Evolutionary conservation across 2,329 filamentous ascomycete genomes (phyloP).

Genomic region (Scedosporium boydii): DNA sequence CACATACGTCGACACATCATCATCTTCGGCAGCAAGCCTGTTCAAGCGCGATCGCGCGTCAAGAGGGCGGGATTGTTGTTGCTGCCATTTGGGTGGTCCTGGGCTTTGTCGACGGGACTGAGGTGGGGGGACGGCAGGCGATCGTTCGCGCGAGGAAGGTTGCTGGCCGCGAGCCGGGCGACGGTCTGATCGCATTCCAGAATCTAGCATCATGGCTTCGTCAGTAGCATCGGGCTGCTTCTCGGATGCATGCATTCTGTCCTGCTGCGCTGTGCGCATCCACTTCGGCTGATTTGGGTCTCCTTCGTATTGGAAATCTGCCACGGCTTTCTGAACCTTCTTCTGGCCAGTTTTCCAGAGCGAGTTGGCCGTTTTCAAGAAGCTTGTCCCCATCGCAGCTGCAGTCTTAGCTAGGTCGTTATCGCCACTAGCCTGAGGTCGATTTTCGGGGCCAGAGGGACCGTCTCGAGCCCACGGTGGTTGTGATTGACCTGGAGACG

Average conservation of each 20-base stretch:
- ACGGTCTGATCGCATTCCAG: slow-evolving; percentile 24
- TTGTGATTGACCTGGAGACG: background rate
- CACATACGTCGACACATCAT: slow-evolving; percentile 74
- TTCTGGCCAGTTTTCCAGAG: slow-evolving; percentile 94
- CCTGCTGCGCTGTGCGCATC: slow-evolving; percentile 70
- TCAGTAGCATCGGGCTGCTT: slow-evolving; percentile 44
- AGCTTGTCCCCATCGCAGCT: slow-evolving; percentile 67
- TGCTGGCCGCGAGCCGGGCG: slow-evolving; percentile 1
- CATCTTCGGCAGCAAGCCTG: slow-evolving; percentile 66
- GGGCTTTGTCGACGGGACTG: slow-evolving; percentile 30
- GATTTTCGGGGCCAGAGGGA: slow-evolving; percentile 31
- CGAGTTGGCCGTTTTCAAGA: slow-evolving; percentile 91
- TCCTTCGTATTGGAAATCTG: slow-evolving; percentile 62
- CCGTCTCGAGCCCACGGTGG: background rate
- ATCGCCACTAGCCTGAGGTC: slow-evolving; percentile 30
- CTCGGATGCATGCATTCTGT: slow-evolving; percentile 24
- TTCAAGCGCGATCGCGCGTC: slow-evolving; percentile 46
- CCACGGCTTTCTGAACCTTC: slow-evolving; percentile 82
- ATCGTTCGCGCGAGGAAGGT: slow-evolving; percentile 30
- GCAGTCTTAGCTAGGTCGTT: slow-evolving; percentile 72
- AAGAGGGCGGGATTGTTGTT: slow-evolving; percentile 14
- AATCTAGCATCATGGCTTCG: slow-evolving; percentile 73
- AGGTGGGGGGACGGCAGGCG: slow-evolving; percentile 25
- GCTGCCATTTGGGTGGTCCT: slow-evolving; percentile 51
- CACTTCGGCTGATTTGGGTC: slow-evolving; percentile 83